Conservation (phyloP, 1,284 basidiomycete species). For the Takashimella tepidaria region DNA sequence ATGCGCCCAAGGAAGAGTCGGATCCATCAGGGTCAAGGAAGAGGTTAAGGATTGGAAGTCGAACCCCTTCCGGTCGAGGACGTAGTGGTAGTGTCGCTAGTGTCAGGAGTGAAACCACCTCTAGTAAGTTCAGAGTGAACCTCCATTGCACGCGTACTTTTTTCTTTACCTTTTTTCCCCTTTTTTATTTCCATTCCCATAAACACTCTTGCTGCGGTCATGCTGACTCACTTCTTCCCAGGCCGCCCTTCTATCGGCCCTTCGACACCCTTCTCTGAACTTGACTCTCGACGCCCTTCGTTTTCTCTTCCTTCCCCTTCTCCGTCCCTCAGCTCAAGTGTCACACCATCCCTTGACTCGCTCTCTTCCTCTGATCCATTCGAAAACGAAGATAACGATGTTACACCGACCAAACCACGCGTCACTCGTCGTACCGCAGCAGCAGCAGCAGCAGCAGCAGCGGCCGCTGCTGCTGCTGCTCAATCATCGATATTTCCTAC, state of each 20-base stretch:
- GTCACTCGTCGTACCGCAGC: conserved; percentile 1
- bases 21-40: conserved; percentile 27
- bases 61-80: conserved; percentile 16
- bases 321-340: conserved; percentile 29
- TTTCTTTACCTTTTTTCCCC: background rate
- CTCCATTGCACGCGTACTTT: no score
- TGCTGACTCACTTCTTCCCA: background rate
- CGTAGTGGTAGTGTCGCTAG: conserved; percentile 37
- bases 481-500: conserved; percentile 19
- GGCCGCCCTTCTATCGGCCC: conserved; percentile 24
- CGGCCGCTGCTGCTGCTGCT: background rate
- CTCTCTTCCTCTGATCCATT: conserved; percentile 19
- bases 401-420: conserved; percentile 27
- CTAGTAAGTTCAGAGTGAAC: conserved; percentile 24
- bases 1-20: conserved; percentile 18
- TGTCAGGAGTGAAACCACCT: conserved; percentile 32
- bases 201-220: background rate
- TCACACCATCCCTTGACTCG: conserved; percentile 24
- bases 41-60: conserved; percentile 26
- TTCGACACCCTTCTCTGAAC: conserved; percentile 15
- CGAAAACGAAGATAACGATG: conserved; percentile 18
- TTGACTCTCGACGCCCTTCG: conserved; percentile 13
- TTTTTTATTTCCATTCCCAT: no score
- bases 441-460: no score
- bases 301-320: conserved; percentile 29